These are phyloP conservation scores for Sporothrix brunneoviolacea DNA, from an alignment of 2,329 filamentous ascomycete genomes.

Conservation along the genomic window DNA sequence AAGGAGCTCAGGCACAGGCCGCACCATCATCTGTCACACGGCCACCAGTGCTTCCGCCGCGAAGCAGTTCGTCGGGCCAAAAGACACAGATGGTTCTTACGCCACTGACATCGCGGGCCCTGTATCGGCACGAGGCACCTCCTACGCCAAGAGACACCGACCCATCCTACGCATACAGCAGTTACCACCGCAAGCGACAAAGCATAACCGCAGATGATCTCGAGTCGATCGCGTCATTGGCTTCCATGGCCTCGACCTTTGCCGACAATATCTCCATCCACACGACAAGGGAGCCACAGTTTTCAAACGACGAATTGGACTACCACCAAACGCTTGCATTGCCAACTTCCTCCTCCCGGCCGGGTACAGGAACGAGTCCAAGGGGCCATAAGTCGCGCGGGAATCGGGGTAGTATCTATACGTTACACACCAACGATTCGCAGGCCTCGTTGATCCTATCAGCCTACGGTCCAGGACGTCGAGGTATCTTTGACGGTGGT, in stretches of 20 bases:
- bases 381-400: conserved; percentile 28
- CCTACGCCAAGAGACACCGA: background rate
- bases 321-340: background rate
- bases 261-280: conserved; percentile 50
- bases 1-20: too few species aligned
- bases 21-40: too few species aligned
- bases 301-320: conserved; percentile 13
- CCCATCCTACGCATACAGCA: background rate
- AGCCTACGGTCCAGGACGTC: conserved; percentile 36
- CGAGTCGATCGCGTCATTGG: conserved; percentile 49
- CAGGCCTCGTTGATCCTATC: conserved; percentile 47
- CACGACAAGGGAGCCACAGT: conserved; percentile 28
- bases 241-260: conserved; percentile 40
- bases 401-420: conserved; percentile 52
- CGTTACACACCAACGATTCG: conserved; percentile 49
- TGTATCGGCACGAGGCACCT: conserved; percentile 15
- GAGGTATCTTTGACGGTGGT: conserved; percentile 33
- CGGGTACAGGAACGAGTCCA: conserved; percentile 15
- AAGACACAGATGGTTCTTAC: conserved; percentile 12
- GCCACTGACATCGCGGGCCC: conserved; percentile 17
- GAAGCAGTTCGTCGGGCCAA: background rate
- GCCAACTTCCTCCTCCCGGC: conserved; percentile 4
- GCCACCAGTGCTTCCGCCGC: background rate
- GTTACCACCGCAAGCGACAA: conserved; percentile 1
- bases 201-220: conserved; percentile 24